Evolutionary conservation across 176 grass and related monocot genomes (phyloP).

Genomic region (Lolium multiflorum): DNA sequence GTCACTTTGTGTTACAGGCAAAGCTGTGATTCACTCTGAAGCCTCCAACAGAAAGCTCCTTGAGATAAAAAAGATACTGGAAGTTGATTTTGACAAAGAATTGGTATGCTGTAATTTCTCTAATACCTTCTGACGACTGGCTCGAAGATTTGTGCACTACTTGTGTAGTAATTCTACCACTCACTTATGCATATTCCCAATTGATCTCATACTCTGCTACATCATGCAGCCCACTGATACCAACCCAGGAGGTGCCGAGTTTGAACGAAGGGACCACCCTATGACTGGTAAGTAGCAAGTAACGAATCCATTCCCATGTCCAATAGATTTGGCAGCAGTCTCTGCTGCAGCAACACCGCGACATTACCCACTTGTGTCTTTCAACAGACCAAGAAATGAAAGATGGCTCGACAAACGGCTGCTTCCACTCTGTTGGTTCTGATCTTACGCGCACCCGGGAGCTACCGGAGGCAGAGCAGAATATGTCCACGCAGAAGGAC

Average conservation of each 20-base stretch:
- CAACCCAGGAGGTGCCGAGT: conserved; percentile 56
- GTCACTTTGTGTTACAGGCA: conserved; percentile 62
- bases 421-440: conserved; percentile 84
- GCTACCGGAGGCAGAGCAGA: conserved; percentile 56
- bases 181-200: background rate
- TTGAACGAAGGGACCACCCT: conserved; percentile 42
- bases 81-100: conserved; percentile 50
- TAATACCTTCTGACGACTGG: background rate
- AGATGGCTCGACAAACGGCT: conserved; percentile 82
- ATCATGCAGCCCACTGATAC: conserved; percentile 60
- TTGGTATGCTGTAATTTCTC: conserved; percentile 41
- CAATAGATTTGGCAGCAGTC: background rate
- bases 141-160: conserved; percentile 32
- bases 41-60: conserved; percentile 75
- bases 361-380: conserved; percentile 17
- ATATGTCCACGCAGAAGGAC: conserved; percentile 65
- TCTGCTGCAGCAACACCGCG: background rate
- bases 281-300: conserved; percentile 46
- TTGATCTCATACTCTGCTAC: background rate
- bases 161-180: background rate
- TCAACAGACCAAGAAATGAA: conserved; percentile 56
- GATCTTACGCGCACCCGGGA: conserved; percentile 83
- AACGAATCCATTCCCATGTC: background rate
- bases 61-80: conserved; percentile 76
- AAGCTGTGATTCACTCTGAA: conserved; percentile 90